Evolutionary conservation across 192 early-diverging fungal genomes (phyloP), one percentile per base, ranked within the genome.

Genomic region (Spinellus fusiger): DNA sequence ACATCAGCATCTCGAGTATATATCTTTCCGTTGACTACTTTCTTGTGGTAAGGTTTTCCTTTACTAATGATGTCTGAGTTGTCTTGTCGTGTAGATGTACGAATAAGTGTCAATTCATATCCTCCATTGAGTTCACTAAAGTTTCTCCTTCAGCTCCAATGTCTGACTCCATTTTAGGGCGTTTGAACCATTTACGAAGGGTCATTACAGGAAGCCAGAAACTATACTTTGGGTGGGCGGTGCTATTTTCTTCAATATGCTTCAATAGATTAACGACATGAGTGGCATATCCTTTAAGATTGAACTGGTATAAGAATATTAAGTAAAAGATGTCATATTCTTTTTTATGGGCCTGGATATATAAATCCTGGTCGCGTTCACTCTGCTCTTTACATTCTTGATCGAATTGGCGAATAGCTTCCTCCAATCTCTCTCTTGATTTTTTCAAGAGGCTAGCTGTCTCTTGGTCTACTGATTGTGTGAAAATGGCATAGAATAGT

Each of bases 1-100:
- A 72, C 66, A 55, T 72, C 70, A 23, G 70, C 65, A 59, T 72
- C 70, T 49, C 57, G 58, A 4, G 32, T 18, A 38, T 51, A 61
- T 5, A 40, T 37, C 23, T 10, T 40, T 20, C 60, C 60, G 34
- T n/a, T 29, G n/a, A 23, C 12, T 13, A 4, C 37, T 33, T 56
- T 56, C 4, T 32, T 56, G 3, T 29, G 25, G 5, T 6, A 26
- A 46, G 23, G 15, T 18, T 28, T 20, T 13, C 22, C 44, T 0
- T 18, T 12, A 20, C 28, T 13, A 6, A 28, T 29, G 16, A 18
- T 59, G 31, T 47, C 27, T 20, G 9, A 7, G n/a, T 47, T 59
- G 31, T 59, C 44, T 13, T 27, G 56, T 20, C 56, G 56, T 26
- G 56, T 59, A 8, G 26, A 13, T 29, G 31, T 49, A 12, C 29